Base-by-base conservation (phyloP, 805 yeast species). In the Isabelozyma pseudorhagii region DNA sequence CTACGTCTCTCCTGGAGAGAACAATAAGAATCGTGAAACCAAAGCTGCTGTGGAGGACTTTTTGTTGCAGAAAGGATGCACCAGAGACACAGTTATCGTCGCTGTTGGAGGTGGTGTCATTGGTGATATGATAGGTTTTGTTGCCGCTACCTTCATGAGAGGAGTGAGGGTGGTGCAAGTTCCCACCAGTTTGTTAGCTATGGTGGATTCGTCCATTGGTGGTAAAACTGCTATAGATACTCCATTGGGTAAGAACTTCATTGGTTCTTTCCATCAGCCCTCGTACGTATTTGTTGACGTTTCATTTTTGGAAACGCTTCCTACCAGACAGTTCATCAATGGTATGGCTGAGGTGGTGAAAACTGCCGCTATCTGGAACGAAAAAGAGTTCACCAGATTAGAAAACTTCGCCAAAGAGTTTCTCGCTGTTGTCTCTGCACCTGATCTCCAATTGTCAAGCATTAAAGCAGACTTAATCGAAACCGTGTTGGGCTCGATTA, bases 81-180 rank as follows among this genome's bases (percentile, higher is more conserved):
- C 98, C 13, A 82, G 99, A 69, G 99, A 94, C 66, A 91, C 98
- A 3, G 89, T 94, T 25, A 84, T 94, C 50, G 71, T 94, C 44
- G 99, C 99, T 8, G 82, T 94, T 51, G 99, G 99, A 53, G 99
- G 99, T 57, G 99, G 99, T 59, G 96, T 94, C 46, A 93, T 94
- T 68, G 99, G 99, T 52, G 99, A 94, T 65, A 93, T 94, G 99
- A 89, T 93, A 56, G 99, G 99, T 4, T 94, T 83, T 66, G 98
- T 94, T 40, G 99, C 99, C n/a, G 93, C 99, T 31, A 94, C 99
- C 2, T 94, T 94, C 68, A 94, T 94, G 99, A 82, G 99, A 66
- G 99, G 99, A 50, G 96, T 94, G 8, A 80, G 97, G 54, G 90
- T 91, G 50, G 85, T 91, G 42, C 99, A 94, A 68, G 79, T 94